phyloP scores from a whole-genome alignment of 768 basidiomycete genomes.

The Psilocybe cyanescens region DNA sequence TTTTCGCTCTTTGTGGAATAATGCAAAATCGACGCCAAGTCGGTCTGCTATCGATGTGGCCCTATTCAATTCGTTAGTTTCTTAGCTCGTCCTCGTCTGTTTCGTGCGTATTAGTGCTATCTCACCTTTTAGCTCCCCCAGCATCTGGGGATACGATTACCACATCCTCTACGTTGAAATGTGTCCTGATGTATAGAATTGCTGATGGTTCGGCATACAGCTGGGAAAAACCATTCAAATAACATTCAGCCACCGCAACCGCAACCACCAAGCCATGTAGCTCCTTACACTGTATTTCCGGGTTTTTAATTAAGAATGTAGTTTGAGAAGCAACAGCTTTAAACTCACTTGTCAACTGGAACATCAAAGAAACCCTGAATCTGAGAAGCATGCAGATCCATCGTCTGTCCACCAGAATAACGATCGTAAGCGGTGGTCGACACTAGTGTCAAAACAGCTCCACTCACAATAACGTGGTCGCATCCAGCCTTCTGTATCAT shows the following conservation, averaged over 20 bases:
- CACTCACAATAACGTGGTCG: slow-evolving; percentile 94
- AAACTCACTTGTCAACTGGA: slow-evolving; percentile 96
- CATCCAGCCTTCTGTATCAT: slow-evolving; percentile 93
- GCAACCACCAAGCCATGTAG: slow-evolving; percentile 1
- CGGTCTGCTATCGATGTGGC: slow-evolving; percentile 97
- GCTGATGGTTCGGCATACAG: slow-evolving; percentile 96
- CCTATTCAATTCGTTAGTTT: slow-evolving; percentile 42
- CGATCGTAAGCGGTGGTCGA: slow-evolving; percentile 14
- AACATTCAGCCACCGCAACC: slow-evolving; percentile 16
- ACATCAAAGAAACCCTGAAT: slow-evolving; percentile 99
- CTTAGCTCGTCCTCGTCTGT: slow-evolving; percentile 1
- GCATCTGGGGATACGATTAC: slow-evolving; percentile 99
- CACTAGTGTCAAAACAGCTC: slow-evolving; percentile 12
- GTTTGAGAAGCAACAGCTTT: slow-evolving; percentile 17
- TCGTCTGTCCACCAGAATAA: slow-evolving; percentile 62
- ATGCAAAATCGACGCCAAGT: slow-evolving; percentile 94
- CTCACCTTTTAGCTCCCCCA: slow-evolving; percentile 95
- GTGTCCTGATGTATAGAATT: slow-evolving; percentile 91
- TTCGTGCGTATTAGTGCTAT: slow-evolving; percentile 7
- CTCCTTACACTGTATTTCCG: slow-evolving; percentile 21
- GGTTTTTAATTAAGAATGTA: slow-evolving; percentile 17
- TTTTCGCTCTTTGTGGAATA: slow-evolving; percentile 99
- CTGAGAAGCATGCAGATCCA: slow-evolving; percentile 98
- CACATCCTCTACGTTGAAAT: slow-evolving; percentile 83
- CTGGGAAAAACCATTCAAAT: slow-evolving; percentile 40